Percentiles rank a stretch among this genome's conserved stretches.
Evolutionary conservation across 305 asterid genomes (phyloP).

Genomic region (Euphrasia arctica): DNA sequence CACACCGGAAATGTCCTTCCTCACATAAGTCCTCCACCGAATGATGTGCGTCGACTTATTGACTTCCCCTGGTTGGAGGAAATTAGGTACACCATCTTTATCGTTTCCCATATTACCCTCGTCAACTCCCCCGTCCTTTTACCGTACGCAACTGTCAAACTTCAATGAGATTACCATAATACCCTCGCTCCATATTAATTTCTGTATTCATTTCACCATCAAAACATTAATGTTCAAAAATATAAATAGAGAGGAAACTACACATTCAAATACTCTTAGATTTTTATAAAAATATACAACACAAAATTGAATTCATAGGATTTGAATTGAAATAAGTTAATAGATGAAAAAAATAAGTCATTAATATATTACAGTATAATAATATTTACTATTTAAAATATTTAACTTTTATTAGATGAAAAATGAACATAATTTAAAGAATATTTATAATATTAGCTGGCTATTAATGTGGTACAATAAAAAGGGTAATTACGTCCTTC

Average conservation of each 20-base stretch:
- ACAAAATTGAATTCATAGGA: too few relatives aligned
- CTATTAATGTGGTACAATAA: neutral
- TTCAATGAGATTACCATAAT: slow-evolving; percentile 23
- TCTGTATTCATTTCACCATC: neutral
- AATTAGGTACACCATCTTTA: slow-evolving; percentile 12
- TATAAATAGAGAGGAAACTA: too few relatives aligned
- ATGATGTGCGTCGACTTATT: slow-evolving; percentile 35
- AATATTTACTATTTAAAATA: too few relatives aligned
- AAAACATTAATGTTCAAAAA: neutral
- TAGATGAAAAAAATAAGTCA: too few relatives aligned
- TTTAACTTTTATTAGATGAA: too few relatives aligned
- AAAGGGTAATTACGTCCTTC: slow-evolving; percentile 9
- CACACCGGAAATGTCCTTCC: slow-evolving; percentile 64
- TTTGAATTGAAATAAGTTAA: too few relatives aligned
- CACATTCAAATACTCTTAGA: too few relatives aligned
- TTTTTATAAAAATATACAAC: too few relatives aligned
- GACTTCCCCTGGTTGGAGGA: slow-evolving; percentile 10
- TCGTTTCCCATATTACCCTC: slow-evolving; percentile 41
- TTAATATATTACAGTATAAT: too few relatives aligned
- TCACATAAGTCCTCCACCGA: slow-evolving; percentile 74
- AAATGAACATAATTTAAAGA: too few relatives aligned
- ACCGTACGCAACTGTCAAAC: slow-evolving; percentile 47
- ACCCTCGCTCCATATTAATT: slow-evolving; percentile 27
- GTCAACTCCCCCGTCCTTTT: slow-evolving; percentile 21
- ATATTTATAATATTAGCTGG: too few relatives aligned